These are phyloP conservation scores for Penicillium dipodomyicola DNA, from an alignment of 495 filamentous ascomycete species.

Conservation along the genomic window DNA sequence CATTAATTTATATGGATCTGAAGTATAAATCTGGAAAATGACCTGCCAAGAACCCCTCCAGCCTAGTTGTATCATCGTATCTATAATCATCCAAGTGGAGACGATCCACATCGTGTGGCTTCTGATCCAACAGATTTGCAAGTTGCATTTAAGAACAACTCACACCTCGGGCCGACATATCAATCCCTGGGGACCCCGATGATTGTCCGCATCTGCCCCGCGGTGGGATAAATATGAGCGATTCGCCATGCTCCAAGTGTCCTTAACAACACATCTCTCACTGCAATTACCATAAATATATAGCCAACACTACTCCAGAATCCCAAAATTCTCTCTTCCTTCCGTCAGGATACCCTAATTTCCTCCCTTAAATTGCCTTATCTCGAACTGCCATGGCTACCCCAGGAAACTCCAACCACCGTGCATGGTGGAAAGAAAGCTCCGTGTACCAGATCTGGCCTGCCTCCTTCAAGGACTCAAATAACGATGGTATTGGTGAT, in stretches of 20 bases:
- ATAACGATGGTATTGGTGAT: slow-evolving; percentile 66
- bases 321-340: not conserved
- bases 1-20: too few species aligned
- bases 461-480: slow-evolving; percentile 63
- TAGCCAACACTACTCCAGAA: not conserved
- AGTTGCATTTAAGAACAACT: slow-evolving; percentile 10
- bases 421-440: slow-evolving; percentile 55
- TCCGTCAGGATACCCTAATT: not conserved
- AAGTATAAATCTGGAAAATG: too few species aligned
- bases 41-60: slow-evolving; percentile 1
- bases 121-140: slow-evolving; percentile 12
- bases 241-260: slow-evolving; percentile 14
- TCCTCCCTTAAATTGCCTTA: not conserved
- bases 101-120: slow-evolving; percentile 10
- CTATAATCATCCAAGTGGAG: slow-evolving; percentile 14
- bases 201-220: slow-evolving; percentile 32
- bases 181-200: slow-evolving; percentile 14
- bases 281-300: not conserved
- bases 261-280: slow-evolving; percentile 7
- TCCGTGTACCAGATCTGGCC: slow-evolving; percentile 72
- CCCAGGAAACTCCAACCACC: slow-evolving; percentile 36
- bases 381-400: slow-evolving; percentile 26
- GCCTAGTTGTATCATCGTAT: slow-evolving; percentile 14
- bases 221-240: slow-evolving; percentile 21
- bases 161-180: slow-evolving; percentile 6